Evolutionary conservation across 495 filamentous ascomycete species (phyloP), one percentile per base, ranked within the genome.

Genomic region (Aspergillus olivimuriae): DNA sequence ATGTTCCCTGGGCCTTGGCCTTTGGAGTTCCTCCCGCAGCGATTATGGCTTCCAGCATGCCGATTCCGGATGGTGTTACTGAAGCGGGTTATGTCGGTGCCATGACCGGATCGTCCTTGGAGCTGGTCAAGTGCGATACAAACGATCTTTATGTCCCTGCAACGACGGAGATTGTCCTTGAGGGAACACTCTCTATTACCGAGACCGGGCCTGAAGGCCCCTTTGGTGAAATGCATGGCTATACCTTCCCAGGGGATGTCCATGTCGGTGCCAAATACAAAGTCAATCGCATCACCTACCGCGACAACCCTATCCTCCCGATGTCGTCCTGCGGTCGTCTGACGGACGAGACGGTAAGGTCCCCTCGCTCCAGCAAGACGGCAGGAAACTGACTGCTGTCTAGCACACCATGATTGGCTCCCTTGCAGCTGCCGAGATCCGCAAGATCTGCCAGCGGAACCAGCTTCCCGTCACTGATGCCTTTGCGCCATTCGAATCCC

Each of bases 41-140:
- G 1, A 60, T 63, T 34, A 65, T 72, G 59, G 66, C 54, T 1
- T 52, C 58, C 2, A 58, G 57, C 28, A 69, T 67, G 61, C 68
- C 68, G 0, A 54, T 69, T 19, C 64, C 66, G 0, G 56, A 68
- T 16, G 58, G 59, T 9, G 55, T 63, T 2, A 60, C 43, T 1
- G 66, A 71, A 35, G 51, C 64, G 9, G 61, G 31, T 0, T 72
- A 65, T 33, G 53, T 69, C 1, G 66, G 66, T 14, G 62, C 66
- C 10, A 52, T 72, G 44, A 58, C 56, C 4, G 68, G 66, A 0
- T 26, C 44, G 0, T 43, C 66, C 5, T 16, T 72, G 2, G 62
- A 72, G n/a, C 38, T 69, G 1, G 58, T 64, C 11, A 69, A 69
- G 33, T 68, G 64, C 34, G 66, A 72, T 11, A 68, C 62, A 0